These are phyloP conservation scores for Pseudocercospora crystallina DNA, from an alignment of 2,329 filamentous ascomycete species.

Conservation along the genomic window DNA sequence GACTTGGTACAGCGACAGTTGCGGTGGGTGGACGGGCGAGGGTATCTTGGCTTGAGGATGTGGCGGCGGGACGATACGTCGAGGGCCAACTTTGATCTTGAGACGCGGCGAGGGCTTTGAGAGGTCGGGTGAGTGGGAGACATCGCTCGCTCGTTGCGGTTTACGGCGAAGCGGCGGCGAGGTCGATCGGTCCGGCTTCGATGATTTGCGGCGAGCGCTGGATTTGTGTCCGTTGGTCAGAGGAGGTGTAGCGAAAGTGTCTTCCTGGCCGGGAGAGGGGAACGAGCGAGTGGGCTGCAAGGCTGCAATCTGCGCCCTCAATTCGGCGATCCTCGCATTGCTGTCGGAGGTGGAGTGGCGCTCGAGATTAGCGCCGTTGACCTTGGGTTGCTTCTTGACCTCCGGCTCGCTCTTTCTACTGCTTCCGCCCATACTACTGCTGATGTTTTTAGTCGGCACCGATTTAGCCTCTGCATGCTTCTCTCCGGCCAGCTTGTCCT, in stretches of 20 bases:
- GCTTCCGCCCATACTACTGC: conserved; percentile 19
- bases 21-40: conserved; percentile 30
- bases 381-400: conserved; percentile 13
- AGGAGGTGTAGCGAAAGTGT: neutral
- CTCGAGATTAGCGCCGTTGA: conserved; percentile 10
- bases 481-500: conserved; percentile 24
- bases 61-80: conserved; percentile 26
- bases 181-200: conserved; percentile 5
- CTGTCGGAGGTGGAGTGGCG: conserved; percentile 15
- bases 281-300: conserved; percentile 30
- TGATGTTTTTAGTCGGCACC: neutral
- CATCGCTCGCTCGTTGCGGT: conserved; percentile 17
- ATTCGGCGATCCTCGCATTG: conserved; percentile 27
- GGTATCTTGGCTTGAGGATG: conserved; percentile 34
- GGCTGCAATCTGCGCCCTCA: conserved; percentile 33
- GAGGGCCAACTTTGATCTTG: conserved; percentile 30
- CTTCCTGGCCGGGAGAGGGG: conserved; percentile 11
- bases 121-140: conserved; percentile 21
- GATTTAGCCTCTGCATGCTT: conserved; percentile 23
- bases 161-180: conserved; percentile 26
- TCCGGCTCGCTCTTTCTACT: conserved; percentile 14
- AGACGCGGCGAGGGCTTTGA: conserved; percentile 30
- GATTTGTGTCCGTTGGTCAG: conserved; percentile 21
- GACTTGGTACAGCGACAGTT: conserved; percentile 32
- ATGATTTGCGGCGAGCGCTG: conserved; percentile 19